Evolutionary conservation across 2,329 filamentous ascomycete genomes (phyloP).

Genomic region (Colletotrichum siamense): DNA sequence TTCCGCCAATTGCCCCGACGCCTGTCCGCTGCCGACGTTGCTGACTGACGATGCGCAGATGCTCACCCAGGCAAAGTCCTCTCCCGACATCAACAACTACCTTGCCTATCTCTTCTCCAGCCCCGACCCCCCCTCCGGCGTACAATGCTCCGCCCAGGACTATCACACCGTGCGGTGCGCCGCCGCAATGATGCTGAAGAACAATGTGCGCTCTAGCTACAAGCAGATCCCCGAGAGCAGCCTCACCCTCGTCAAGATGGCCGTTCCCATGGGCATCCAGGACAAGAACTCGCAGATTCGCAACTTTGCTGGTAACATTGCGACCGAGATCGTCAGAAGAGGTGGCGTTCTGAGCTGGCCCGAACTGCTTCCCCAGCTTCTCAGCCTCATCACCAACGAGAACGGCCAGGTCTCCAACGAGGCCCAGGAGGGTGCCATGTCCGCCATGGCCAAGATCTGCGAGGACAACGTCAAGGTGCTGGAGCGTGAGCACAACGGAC

Average conservation of each 20-base stretch:
- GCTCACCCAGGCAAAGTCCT: conserved; percentile 86
- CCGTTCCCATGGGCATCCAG: conserved; percentile 79
- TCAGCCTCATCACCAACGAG: conserved; percentile 78
- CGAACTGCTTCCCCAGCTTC: conserved; percentile 82
- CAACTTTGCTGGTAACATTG: conserved; percentile 89
- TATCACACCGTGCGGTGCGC: conserved; percentile 83
- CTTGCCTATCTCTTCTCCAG: conserved; percentile 89
- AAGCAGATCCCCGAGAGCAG: conserved; percentile 77
- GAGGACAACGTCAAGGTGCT: conserved; percentile 91
- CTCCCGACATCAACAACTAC: conserved; percentile 97
- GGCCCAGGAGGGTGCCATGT: conserved; percentile 92
- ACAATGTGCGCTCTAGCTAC: conserved; percentile 81
- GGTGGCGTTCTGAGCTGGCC: conserved; percentile 92
- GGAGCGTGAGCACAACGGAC: conserved; percentile 85
- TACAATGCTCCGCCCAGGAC: conserved; percentile 63
- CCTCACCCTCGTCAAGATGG: conserved; percentile 78
- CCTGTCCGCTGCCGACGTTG: background rate
- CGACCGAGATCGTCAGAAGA: conserved; percentile 86
- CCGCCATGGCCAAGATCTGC: conserved; percentile 91
- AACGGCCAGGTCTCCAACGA: conserved; percentile 70
- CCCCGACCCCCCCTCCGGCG: conserved; percentile 63
- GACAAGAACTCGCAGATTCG: conserved; percentile 85
- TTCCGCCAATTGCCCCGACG: background rate
- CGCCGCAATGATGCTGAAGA: conserved; percentile 94
- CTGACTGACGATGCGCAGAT: conserved; percentile 64